phyloP scores from a whole-genome alignment of 345 rosid genomes.

The Eucalyptus albens region DNA sequence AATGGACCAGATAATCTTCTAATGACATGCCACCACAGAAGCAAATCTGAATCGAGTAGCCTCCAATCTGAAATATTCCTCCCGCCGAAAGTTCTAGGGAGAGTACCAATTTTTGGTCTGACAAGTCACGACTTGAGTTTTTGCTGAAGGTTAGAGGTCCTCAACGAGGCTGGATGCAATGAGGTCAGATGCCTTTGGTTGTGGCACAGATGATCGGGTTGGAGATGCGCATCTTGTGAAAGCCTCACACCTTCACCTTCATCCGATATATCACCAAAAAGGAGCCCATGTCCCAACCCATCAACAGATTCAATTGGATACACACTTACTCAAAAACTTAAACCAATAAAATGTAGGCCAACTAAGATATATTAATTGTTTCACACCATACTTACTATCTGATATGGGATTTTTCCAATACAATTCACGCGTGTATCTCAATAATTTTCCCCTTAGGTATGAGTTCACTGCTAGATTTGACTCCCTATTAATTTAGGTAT shows the following conservation, averaged over 20 bases:
- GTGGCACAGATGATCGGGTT: not conserved
- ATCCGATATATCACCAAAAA: not conserved
- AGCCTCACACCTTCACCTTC: not conserved
- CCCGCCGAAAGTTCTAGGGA: not conserved
- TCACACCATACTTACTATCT: no score
- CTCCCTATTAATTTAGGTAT: not conserved
- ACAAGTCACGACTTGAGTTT: not conserved
- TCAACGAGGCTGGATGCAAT: not conserved
- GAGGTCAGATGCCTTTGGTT: not conserved
- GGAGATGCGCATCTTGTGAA: not conserved
- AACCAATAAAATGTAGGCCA: rapidly evolving
- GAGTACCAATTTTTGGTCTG: not conserved
- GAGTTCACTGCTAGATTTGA: not conserved
- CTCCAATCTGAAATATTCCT: not conserved
- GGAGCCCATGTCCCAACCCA: not conserved
- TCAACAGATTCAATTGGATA: not conserved
- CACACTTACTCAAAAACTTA: not conserved
- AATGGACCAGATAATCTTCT: no score
- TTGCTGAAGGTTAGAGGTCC: not conserved
- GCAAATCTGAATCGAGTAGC: no score
- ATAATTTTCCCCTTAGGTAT: not conserved
- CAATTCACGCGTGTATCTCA: not conserved
- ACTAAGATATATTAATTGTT: no score
- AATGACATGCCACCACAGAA: no score
- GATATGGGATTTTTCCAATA: no score